Base-by-base conservation (phyloP, 305 asterid species). In the Fraxinus ornus region DNA sequence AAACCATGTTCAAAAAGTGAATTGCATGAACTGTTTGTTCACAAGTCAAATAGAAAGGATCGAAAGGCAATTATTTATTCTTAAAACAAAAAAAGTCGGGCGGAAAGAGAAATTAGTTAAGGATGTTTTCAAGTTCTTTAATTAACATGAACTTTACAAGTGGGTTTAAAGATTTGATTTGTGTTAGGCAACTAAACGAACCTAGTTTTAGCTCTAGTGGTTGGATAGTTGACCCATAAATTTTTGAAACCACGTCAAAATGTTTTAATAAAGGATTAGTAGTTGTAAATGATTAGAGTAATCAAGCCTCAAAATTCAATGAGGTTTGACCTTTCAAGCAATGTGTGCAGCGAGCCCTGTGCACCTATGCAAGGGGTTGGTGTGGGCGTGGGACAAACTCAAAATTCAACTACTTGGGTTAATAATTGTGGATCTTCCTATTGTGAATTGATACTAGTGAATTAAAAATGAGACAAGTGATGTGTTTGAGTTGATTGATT, bases 221-320 rank as follows among this genome's bases (percentile, higher is more conserved):
- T 84, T 90, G 90, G 83, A 77, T 93, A 91, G 97, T 86, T 93
- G 94, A 91, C 85, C 94, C 88, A 86, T 91, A 55, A 81, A 83
- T 49, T 87, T 86, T 85, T 80, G 84, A 79, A 10, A 8, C 37
- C 33, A 32, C 7, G 12, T 37, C 47, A 10, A 26, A 81, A 76
- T 77, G 66, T 44, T 22, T 64, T 64, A 64, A 73, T 77, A 15
- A 44, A 68, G 3, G 10, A 68, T 28, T 10, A 26, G 37, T 68
- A 68, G 75, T 13, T 30, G 62, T 77, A 52, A 83, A 79, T 24
- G 21, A 15, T 62, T 64, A 57, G 44, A 2, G 79, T 36, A 15
- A 55, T 72, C 78, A 71, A 32, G 68, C 81, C 83, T 64, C 24
- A 77, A 71, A 74, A 77, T 83, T 76, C 79, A 80, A 80, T 57